A percentile compares a stretch with the other conserved stretches of the same genome.
Evolutionary conservation across 768 basidiomycete species (phyloP).

Genomic region (Sporobolomyces roseus): DNA sequence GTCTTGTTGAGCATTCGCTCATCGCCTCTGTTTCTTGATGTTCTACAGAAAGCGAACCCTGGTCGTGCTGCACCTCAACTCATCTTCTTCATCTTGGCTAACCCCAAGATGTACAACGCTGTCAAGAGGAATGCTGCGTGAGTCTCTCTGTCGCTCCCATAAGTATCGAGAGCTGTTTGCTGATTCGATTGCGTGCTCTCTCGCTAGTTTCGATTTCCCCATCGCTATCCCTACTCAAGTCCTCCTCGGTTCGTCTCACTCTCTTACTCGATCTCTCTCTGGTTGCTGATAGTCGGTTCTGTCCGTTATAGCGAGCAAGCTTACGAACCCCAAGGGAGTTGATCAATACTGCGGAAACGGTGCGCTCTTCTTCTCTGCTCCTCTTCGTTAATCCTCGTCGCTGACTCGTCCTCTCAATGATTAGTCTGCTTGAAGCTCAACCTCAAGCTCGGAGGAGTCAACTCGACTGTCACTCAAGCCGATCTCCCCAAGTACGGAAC

Average conservation of each 20-base stretch:
- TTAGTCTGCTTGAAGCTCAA: slow-evolving; percentile 19
- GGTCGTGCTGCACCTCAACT: slow-evolving; percentile 15
- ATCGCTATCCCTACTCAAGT: slow-evolving; percentile 22
- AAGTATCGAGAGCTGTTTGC: background rate
- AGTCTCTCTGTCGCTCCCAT: background rate
- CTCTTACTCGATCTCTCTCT: background rate
- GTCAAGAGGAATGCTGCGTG: slow-evolving; percentile 28
- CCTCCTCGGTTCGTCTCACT: slow-evolving; percentile 4
- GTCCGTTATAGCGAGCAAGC: too few species aligned
- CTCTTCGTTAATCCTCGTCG: background rate
- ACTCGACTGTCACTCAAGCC: slow-evolving; percentile 10
- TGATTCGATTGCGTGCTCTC: background rate
- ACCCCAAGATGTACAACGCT: slow-evolving; percentile 28
- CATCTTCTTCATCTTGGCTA: slow-evolving; percentile 24
- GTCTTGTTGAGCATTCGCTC: background rate
- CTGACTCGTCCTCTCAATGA: background rate
- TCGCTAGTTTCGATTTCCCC: slow-evolving; percentile 20
- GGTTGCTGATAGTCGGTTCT: too few species aligned
- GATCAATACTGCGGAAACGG: slow-evolving; percentile 38
- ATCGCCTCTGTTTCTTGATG: background rate
- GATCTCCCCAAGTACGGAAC: slow-evolving; percentile 13
- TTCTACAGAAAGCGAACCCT: slow-evolving; percentile 15
- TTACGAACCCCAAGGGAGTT: slow-evolving; percentile 18
- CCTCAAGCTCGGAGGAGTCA: slow-evolving; percentile 34
- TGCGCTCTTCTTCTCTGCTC: background rate